Base-by-base conservation (phyloP, 140 eudicot genomes). In the Cichorium intybus region DNA sequence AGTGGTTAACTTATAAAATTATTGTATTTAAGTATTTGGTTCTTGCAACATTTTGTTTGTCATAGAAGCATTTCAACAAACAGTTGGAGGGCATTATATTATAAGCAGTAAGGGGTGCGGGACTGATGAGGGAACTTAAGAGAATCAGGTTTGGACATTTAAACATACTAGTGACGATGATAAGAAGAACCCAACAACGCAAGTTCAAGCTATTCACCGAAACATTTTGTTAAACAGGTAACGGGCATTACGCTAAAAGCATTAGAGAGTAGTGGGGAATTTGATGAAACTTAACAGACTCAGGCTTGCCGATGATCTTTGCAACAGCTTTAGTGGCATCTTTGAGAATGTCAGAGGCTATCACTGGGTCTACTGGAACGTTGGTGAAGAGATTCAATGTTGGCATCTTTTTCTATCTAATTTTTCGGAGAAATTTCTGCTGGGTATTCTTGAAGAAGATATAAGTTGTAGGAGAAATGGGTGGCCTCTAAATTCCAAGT, bases 311-410 rank as follows among this genome's bases (percentile, higher is more conserved):
- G 48, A 92, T 88, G 81, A 82, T 85, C 60, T 92, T 92, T 23
- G 96, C 95, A 64, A 92, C 96, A 48, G 91, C 95, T 72, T 92
- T 92, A n/a, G 98, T 85, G 33, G 95, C 98, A 75, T 92, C 98
- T 70, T 83, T 92, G 73, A 92, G 95, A 27, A 92, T 83, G 78
- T 92, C 98, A 6, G 98, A 92, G 22, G 89, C 89, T 26, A 83
- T 79, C 5, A 92, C 96, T 0, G 86, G 56, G 51, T 89, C 97
- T 15, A 89, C 91, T 18, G 96, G 98, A 34, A 85, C 66, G 68
- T 92, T 92, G 33, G 88, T 89, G 82, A 58, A 83, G 47, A 89
- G 77, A 75, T 88, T 92, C 79, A 92, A 77, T 0, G 96, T 88
- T 11, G 98, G 98, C 98, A 91, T 90, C 75, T 56, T 72, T 4